Conservation (phyloP, 2,329 filamentous ascomycete genomes). For the Periconia digitata region DNA sequence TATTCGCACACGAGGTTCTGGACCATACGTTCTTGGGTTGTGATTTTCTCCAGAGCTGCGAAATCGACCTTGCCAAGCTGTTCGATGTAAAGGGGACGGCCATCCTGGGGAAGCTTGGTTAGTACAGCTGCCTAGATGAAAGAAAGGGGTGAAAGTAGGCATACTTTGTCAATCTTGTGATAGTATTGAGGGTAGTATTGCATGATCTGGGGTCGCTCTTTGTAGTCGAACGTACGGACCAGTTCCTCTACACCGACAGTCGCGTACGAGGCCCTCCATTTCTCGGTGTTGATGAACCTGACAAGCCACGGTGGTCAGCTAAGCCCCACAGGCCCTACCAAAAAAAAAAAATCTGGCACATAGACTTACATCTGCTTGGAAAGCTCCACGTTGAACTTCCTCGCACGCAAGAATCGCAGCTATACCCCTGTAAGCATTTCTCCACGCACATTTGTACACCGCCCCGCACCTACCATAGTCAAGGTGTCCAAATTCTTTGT, state of each 20-base stretch:
- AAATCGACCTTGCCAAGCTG: conserved; percentile 93
- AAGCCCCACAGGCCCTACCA: no score
- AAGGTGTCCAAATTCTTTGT: conserved; percentile 87
- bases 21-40: conserved; percentile 88
- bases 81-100: conserved; percentile 95
- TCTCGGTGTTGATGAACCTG: conserved; percentile 89
- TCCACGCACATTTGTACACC: background rate
- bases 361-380: conserved; percentile 83
- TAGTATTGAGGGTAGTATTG: conserved; percentile 98
- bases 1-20: conserved; percentile 97
- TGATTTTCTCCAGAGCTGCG: conserved; percentile 88
- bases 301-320: background rate
- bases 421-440: conserved; percentile 41
- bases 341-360: no score
- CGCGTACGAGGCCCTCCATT: conserved; percentile 85
- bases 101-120: conserved; percentile 65
- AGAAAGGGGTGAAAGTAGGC: conserved; percentile 5
- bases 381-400: conserved; percentile 87
- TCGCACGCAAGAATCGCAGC: conserved; percentile 87
- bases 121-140: background rate
- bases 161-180: conserved; percentile 86
- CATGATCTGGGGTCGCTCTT: conserved; percentile 79
- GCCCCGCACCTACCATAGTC: conserved; percentile 67
- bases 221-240: conserved; percentile 80
- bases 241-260: conserved; percentile 70